Conservation (phyloP, 2,329 filamentous ascomycete species). For the Rhytidhysteron rufulum region DNA sequence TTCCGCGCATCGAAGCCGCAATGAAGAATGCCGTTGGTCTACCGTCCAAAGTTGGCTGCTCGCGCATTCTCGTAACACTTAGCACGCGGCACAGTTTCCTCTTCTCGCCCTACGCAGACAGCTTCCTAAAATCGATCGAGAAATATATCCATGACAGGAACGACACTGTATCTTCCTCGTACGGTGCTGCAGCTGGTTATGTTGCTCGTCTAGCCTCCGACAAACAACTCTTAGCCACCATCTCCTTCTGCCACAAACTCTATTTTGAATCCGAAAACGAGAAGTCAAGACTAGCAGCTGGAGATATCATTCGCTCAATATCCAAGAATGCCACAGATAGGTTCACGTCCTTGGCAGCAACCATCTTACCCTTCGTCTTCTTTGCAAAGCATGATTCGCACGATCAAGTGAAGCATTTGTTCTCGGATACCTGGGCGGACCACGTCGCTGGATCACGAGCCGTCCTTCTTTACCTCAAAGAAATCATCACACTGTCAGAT, state of each 20-base stretch:
- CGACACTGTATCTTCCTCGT: slow-evolving; percentile 86
- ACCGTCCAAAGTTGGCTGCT: slow-evolving; percentile 90
- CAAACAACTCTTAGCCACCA: slow-evolving; percentile 53
- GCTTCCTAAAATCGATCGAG: slow-evolving; percentile 72
- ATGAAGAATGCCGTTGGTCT: slow-evolving; percentile 86
- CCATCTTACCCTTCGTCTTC: slow-evolving; percentile 82
- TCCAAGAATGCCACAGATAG: slow-evolving; percentile 86
- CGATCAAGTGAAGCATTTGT: slow-evolving; percentile 73
- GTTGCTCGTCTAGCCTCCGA: slow-evolving; percentile 65
- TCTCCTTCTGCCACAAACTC: slow-evolving; percentile 58
- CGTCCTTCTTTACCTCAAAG: slow-evolving; percentile 76
- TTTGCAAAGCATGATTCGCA: slow-evolving; percentile 82
- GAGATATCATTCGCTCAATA: slow-evolving; percentile 77
- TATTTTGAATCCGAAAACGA: slow-evolving; percentile 84
- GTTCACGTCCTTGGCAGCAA: slow-evolving; percentile 71
- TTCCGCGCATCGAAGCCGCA: slow-evolving; percentile 67
- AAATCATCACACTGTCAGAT: slow-evolving; percentile 69
- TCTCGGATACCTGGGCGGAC: slow-evolving; percentile 81
- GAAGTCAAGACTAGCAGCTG: slow-evolving; percentile 67
- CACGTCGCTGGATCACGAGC: slow-evolving; percentile 82
- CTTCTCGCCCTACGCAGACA: slow-evolving; percentile 70
- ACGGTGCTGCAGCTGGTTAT: slow-evolving; percentile 83
- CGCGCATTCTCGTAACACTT: slow-evolving; percentile 77
- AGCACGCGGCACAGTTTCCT: slow-evolving; percentile 74
- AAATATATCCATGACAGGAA: slow-evolving; percentile 87